Evolutionary conservation across 257 asterid genomes (phyloP).

Genomic region (Parsonsia alboflavescens): DNA sequence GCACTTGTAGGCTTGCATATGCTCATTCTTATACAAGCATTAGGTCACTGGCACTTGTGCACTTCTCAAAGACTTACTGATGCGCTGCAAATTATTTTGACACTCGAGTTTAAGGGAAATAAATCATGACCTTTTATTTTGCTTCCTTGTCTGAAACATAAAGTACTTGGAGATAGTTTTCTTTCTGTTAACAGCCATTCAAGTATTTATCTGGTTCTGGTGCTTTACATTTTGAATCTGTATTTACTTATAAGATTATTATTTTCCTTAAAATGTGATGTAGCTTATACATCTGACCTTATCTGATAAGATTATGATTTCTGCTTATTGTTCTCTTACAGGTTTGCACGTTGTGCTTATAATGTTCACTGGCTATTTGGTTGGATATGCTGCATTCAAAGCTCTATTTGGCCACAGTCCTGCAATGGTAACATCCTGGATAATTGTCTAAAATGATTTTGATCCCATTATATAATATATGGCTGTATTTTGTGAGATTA

Average conservation of each 20-base stretch:
- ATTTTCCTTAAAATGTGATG: neutral
- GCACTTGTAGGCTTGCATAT: too few relatives aligned
- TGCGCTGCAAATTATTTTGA: too few relatives aligned
- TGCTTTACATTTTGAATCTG: neutral
- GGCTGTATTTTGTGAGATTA: neutral
- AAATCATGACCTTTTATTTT: neutral
- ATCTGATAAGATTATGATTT: too few relatives aligned
- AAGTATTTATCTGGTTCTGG: neutral
- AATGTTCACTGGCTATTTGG: slow-evolving; percentile 85
- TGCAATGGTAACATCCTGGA: slow-evolving; percentile 54
- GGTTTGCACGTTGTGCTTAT: slow-evolving; percentile 76
- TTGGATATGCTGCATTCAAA: slow-evolving; percentile 88
- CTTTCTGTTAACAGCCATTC: neutral
- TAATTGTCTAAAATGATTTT: neutral
- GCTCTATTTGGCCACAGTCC: slow-evolving; percentile 73
- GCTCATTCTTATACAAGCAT: too few relatives aligned
- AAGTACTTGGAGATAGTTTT: neutral
- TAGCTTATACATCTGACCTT: neutral
- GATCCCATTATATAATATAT: neutral
- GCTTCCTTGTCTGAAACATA: neutral
- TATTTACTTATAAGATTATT: neutral
- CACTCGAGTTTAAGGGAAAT: too few relatives aligned
- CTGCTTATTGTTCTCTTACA: slow-evolving; percentile 26
- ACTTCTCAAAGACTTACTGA: too few relatives aligned
- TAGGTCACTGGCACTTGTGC: too few relatives aligned